A percentile compares a stretch with the other conserved stretches of the same genome.
Evolutionary conservation across 1,284 basidiomycete species (phyloP).

Genomic region (Rhodotorula sp.): DNA sequence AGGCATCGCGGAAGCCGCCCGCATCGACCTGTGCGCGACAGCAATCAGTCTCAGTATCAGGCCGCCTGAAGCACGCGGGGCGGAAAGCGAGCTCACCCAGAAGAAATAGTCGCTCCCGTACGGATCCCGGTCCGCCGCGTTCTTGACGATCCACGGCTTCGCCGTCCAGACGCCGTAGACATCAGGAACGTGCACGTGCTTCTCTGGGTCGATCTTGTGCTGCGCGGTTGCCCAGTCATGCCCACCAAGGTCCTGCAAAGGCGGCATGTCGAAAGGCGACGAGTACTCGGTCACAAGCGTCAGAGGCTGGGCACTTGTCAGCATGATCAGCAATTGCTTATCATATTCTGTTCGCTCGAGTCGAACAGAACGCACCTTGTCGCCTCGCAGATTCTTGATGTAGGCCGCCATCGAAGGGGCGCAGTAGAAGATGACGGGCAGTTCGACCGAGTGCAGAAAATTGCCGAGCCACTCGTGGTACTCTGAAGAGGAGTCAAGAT

Average conservation of each 20-base stretch:
- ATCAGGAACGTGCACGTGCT: slow-evolving; percentile 41
- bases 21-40: slow-evolving; percentile 35
- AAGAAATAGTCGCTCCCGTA: slow-evolving; percentile 44
- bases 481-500: slow-evolving; percentile 11
- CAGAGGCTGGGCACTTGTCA: slow-evolving; percentile 22
- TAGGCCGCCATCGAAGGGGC: slow-evolving; percentile 35
- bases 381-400: slow-evolving; percentile 32
- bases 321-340: too few relatives aligned
- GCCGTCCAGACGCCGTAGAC: slow-evolving; percentile 45
- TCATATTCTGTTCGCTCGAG: too few relatives aligned
- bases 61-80: not conserved
- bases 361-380: slow-evolving; percentile 29
- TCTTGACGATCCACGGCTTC: slow-evolving; percentile 44
- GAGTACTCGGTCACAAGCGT: slow-evolving; percentile 38
- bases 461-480: slow-evolving; percentile 43
- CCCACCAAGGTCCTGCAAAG: slow-evolving; percentile 40
- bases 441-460: slow-evolving; percentile 42
- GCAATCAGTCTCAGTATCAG: not conserved
- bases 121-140: slow-evolving; percentile 33
- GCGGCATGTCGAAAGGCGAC: slow-evolving; percentile 42
- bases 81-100: slow-evolving; percentile 28
- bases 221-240: slow-evolving; percentile 35
- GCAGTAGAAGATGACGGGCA: slow-evolving; percentile 44
- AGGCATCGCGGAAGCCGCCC: slow-evolving; percentile 39
- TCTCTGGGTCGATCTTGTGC: slow-evolving; percentile 42